Evolutionary conservation across 228 moss, liverwort and hornwort species (phyloP).

Genomic region (Sphagnum magellanicum): DNA sequence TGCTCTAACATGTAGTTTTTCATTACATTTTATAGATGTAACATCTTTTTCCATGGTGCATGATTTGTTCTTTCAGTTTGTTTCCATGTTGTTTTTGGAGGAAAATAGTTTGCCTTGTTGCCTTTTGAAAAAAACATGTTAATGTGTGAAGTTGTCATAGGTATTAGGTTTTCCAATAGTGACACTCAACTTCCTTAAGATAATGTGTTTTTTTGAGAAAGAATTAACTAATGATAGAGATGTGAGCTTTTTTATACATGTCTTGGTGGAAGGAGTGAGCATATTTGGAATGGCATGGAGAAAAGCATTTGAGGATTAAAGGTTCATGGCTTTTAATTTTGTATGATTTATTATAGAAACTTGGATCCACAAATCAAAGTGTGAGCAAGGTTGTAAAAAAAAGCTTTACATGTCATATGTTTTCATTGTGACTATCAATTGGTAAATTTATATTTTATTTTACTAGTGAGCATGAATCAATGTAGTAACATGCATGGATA

Average conservation of each 20-base stretch:
- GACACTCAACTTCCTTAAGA: background rate
- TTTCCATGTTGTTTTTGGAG: background rate
- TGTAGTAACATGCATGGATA: background rate
- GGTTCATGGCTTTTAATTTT: conserved; percentile 74
- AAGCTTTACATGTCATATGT: conserved; percentile 66
- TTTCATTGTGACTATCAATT: conserved; percentile 53
- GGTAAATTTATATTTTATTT: conserved; percentile 27
- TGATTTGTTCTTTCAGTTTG: background rate
- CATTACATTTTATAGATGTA: too few species aligned
- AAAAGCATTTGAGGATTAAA: conserved; percentile 62
- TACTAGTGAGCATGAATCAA: background rate
- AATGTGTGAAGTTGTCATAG: too few species aligned
- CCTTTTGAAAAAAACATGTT: background rate
- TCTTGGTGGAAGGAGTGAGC: conserved; percentile 86
- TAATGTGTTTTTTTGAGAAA: background rate
- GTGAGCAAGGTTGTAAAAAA: conserved; percentile 67
- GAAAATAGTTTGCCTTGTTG: background rate
- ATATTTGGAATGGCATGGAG: conserved; percentile 71
- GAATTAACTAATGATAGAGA: background rate
- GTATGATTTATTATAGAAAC: conserved; percentile 81
- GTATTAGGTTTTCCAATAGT: background rate
- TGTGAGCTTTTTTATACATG: conserved; percentile 30
- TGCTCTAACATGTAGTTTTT: conserved; percentile 80
- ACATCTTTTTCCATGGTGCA: too few species aligned
- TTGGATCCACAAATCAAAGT: conserved; percentile 53